Evolutionary conservation across 345 rosid species (phyloP).

Genomic region (Salix arbutifolia): DNA sequence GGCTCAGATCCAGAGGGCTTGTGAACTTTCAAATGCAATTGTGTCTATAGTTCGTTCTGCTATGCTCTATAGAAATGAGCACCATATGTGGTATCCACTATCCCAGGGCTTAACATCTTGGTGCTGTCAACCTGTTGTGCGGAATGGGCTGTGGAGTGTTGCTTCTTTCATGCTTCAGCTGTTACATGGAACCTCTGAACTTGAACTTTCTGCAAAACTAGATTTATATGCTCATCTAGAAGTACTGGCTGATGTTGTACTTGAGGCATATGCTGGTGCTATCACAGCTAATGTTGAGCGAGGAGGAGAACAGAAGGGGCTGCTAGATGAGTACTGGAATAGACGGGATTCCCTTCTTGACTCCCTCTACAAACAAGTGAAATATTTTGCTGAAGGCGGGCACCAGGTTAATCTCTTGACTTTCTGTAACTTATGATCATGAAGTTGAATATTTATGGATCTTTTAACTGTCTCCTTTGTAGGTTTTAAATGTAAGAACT

Average conservation of each 20-base stretch:
- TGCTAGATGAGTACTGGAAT: conserved; percentile 70
- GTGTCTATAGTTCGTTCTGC: conserved; percentile 60
- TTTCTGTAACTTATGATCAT: conserved; percentile 4
- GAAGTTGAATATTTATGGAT: neutral
- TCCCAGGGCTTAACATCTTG: conserved; percentile 82
- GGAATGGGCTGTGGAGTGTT: conserved; percentile 78
- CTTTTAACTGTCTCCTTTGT: conserved; percentile 22
- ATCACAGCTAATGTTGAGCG: conserved; percentile 62
- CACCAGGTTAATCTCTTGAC: conserved; percentile 46
- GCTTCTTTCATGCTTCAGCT: conserved; percentile 71
- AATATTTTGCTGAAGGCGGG: conserved; percentile 40
- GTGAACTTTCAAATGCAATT: conserved; percentile 74
- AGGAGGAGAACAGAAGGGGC: conserved; percentile 64
- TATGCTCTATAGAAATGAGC: conserved; percentile 64
- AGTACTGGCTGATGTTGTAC: conserved; percentile 61
- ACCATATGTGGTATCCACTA: conserved; percentile 90
- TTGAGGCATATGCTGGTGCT: conserved; percentile 66
- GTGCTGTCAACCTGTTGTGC: conserved; percentile 59
- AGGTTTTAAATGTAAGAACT: conserved; percentile 45
- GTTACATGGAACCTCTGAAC: conserved; percentile 49
- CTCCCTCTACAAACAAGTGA: conserved; percentile 62
- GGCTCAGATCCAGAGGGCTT: conserved; percentile 63
- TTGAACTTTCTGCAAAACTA: conserved; percentile 54
- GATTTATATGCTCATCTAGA: conserved; percentile 55
- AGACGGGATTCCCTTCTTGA: conserved; percentile 68